Conservation (phyloP, 148 eudicot genomes). For the Pharnaceum exiguum region DNA sequence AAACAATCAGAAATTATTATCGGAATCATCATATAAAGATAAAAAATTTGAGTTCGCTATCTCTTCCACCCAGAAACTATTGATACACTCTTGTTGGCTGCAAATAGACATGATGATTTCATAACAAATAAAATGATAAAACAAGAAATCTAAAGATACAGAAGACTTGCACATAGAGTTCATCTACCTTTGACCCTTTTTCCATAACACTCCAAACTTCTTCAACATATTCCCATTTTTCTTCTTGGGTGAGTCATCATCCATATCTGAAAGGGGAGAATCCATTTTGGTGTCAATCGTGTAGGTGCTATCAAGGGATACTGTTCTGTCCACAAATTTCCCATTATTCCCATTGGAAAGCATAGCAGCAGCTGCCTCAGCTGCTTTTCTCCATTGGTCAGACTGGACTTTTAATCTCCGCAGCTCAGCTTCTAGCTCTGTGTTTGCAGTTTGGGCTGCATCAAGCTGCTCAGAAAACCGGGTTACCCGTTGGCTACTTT, state of each 20-base stretch:
- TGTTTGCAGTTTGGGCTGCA: conserved; percentile 54
- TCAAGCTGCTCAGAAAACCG: conserved; percentile 60
- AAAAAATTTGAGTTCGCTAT: too few relatives aligned
- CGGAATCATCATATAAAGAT: too few relatives aligned
- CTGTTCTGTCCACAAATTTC: conserved; percentile 52
- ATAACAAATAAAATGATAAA: too few relatives aligned
- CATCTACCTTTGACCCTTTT: conserved; percentile 66
- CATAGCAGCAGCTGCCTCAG: conserved; percentile 93
- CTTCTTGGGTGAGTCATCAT: conserved; percentile 70
- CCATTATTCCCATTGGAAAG: conserved; percentile 54
- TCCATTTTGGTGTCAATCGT: conserved; percentile 60
- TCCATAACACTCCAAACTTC: conserved; percentile 69
- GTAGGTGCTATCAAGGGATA: conserved; percentile 49
- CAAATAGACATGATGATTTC: too few relatives aligned
- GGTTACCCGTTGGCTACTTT: conserved; percentile 38
- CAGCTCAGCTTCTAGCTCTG: conserved; percentile 70
- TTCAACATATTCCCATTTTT: conserved; percentile 71
- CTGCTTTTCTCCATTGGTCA: conserved; percentile 92
- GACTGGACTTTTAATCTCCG: conserved; percentile 78
- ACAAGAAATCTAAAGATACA: too few relatives aligned
- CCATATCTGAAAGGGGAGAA: conserved; percentile 61
- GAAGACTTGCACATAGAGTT: background rate
- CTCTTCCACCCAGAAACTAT: too few relatives aligned
- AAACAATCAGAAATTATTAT: too few relatives aligned
- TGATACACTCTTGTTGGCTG: too few relatives aligned